These are phyloP conservation scores for Macrotyloma uniflorum DNA, from an alignment of 306 rosid genomes.

Conservation along the genomic window DNA sequence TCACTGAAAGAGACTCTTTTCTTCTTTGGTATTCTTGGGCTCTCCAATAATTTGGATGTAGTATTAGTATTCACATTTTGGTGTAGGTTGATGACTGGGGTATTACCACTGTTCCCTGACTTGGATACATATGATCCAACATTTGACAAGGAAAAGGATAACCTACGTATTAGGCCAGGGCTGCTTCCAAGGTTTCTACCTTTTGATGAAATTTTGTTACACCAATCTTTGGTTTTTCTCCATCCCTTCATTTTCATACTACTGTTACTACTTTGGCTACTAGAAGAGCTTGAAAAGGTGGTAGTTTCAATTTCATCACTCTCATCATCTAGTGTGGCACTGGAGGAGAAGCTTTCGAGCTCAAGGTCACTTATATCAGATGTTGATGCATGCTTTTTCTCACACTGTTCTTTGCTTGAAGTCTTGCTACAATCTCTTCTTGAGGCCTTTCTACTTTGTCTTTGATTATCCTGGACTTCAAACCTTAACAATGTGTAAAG, in stretches of 20 bases:
- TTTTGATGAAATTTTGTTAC: background rate
- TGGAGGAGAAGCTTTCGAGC: conserved; percentile 41
- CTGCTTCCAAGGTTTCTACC: conserved; percentile 13
- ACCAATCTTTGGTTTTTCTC: conserved; percentile 36
- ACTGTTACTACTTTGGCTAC: conserved; percentile 40
- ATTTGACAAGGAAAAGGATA: conserved; percentile 43
- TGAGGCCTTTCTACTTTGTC: conserved; percentile 12
- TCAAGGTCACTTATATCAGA: conserved; percentile 9
- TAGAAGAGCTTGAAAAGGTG: conserved; percentile 47
- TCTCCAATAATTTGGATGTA: conserved; percentile 10
- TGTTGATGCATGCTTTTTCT: background rate
- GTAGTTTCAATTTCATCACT: conserved; percentile 43
- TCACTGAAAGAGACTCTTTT: conserved; percentile 55
- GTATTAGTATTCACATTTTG: background rate
- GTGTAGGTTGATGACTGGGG: background rate
- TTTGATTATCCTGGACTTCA: conserved; percentile 39
- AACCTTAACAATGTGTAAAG: conserved; percentile 46
- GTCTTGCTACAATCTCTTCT: conserved; percentile 1
- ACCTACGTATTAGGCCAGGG: conserved; percentile 27
- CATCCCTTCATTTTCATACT: conserved; percentile 33
- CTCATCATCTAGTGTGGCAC: conserved; percentile 37
- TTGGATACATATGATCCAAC: conserved; percentile 30
- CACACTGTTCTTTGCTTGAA: conserved; percentile 8
- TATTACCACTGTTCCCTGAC: background rate
- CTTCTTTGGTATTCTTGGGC: background rate